Evolutionary conservation across 164 flowering plant genomes (phyloP).

Genomic region (Chimonanthus praecox): DNA sequence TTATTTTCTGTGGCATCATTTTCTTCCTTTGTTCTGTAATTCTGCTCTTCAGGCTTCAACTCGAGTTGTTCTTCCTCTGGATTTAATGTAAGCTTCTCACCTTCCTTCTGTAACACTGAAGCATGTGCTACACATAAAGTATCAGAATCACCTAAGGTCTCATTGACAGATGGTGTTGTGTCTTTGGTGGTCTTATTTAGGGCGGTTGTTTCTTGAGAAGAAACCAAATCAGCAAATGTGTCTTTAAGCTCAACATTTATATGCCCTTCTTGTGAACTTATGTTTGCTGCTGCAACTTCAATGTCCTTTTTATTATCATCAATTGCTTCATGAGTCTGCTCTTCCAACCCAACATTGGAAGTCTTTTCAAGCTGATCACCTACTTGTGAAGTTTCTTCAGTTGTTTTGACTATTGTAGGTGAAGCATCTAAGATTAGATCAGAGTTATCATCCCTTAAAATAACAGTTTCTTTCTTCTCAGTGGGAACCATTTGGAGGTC

Average conservation of each 20-base stretch:
- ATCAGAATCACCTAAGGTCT: background rate
- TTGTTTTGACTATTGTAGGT: no score
- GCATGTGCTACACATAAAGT: background rate
- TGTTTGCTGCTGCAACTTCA: constrained; percentile 1
- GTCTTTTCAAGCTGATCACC: constrained; percentile 13
- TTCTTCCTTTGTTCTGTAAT: background rate
- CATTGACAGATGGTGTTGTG: no score
- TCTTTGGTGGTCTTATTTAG: background rate
- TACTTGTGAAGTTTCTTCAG: no score
- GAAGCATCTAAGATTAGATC: no score
- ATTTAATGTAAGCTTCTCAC: background rate
- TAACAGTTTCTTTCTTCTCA: no score
- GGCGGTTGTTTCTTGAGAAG: background rate
- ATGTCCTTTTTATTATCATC: background rate
- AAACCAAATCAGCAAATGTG: no score
- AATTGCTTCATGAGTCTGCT: background rate
- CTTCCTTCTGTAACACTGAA: no score
- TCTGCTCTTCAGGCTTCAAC: background rate
- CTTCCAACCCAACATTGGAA: constrained; percentile 3
- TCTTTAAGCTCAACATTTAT: no score
- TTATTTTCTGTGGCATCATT: background rate
- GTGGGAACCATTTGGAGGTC: no score
- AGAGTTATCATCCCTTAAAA: no score
- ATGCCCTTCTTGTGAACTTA: constrained; percentile 6
- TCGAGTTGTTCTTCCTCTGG: background rate